phyloP scores from a whole-genome alignment of 2,329 filamentous ascomycete species.

The Paecilomyces formosus region DNA sequence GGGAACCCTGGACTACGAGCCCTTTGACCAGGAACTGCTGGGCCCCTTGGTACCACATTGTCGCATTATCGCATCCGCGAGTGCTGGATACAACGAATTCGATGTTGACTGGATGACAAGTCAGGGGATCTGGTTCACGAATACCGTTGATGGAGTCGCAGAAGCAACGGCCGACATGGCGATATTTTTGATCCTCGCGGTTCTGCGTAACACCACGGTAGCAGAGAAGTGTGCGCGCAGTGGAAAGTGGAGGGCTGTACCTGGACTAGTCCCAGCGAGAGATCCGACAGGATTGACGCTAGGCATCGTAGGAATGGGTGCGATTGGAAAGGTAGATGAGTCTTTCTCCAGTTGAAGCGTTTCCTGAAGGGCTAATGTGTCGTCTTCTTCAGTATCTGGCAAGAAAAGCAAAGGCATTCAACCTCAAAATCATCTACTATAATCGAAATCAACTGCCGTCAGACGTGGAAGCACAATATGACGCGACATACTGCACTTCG shows the following conservation, averaged over 20 bases:
- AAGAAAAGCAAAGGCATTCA: conserved; percentile 33
- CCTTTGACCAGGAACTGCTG: conserved; percentile 42
- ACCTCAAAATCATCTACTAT: conserved; percentile 39
- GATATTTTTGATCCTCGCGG: conserved; percentile 40
- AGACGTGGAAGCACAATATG: conserved; percentile 27
- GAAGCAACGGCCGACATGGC: conserved; percentile 48
- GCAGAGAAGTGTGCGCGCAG: conserved; percentile 30
- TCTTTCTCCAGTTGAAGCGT: too few relatives aligned
- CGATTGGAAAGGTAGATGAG: conserved; percentile 35
- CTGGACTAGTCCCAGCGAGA: conserved; percentile 23
- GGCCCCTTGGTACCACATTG: conserved; percentile 34
- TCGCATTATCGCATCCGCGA: conserved; percentile 40
- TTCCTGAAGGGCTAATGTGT: neutral
- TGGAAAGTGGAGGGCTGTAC: conserved; percentile 30
- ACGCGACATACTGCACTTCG: conserved; percentile 28
- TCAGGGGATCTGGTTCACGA: conserved; percentile 47
- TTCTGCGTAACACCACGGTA: conserved; percentile 39
- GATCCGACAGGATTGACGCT: conserved; percentile 41
- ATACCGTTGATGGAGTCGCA: conserved; percentile 45
- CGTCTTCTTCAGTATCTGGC: conserved; percentile 24
- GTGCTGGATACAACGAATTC: conserved; percentile 44
- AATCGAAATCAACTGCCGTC: conserved; percentile 31
- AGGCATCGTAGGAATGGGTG: conserved; percentile 44
- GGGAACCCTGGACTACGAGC: conserved; percentile 42
- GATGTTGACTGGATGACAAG: conserved; percentile 36